phyloP scores from a whole-genome alignment of 495 filamentous ascomycete species.

The Aspergillus bertholletiae region DNA sequence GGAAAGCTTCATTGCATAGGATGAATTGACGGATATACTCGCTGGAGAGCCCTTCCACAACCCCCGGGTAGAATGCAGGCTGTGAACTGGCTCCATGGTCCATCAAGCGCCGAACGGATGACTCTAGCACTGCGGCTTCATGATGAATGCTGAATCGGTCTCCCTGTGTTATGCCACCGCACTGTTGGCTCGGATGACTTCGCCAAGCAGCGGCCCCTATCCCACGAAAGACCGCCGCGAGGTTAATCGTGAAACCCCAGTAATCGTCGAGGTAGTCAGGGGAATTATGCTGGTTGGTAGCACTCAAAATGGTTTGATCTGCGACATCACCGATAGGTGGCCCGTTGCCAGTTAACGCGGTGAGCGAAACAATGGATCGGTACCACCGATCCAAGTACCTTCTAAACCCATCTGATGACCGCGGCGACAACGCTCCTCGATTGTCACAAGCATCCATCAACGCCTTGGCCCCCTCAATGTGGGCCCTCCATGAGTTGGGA shows the following conservation, averaged over 20 bases:
- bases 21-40: slow-evolving; percentile 34
- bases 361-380: slow-evolving; percentile 44
- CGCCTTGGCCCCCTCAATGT: slow-evolving; percentile 42
- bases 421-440: slow-evolving; percentile 24
- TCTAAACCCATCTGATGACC: slow-evolving; percentile 35
- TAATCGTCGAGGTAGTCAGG: slow-evolving; percentile 47
- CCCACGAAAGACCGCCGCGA: slow-evolving; percentile 39
- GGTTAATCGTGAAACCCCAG: slow-evolving; percentile 43
- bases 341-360: slow-evolving; percentile 44
- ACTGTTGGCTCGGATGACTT: slow-evolving; percentile 19
- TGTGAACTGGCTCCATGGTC: slow-evolving; percentile 25
- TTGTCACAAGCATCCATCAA: slow-evolving; percentile 35
- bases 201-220: slow-evolving; percentile 44
- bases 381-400: slow-evolving; percentile 46
- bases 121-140: slow-evolving; percentile 32
- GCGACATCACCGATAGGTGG: slow-evolving; percentile 36
- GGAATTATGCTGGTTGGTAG: slow-evolving; percentile 14
- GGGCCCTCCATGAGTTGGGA: slow-evolving; percentile 45
- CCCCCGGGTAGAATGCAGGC: slow-evolving; percentile 40
- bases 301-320: slow-evolving; percentile 15
- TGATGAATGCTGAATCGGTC: slow-evolving; percentile 24
- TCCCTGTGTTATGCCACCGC: slow-evolving; percentile 16
- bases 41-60: slow-evolving; percentile 31
- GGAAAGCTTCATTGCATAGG: slow-evolving; percentile 47
- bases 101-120: slow-evolving; percentile 35